phyloP scores from a whole-genome alignment of 345 rosid species.

The Clarkia xantiana region DNA sequence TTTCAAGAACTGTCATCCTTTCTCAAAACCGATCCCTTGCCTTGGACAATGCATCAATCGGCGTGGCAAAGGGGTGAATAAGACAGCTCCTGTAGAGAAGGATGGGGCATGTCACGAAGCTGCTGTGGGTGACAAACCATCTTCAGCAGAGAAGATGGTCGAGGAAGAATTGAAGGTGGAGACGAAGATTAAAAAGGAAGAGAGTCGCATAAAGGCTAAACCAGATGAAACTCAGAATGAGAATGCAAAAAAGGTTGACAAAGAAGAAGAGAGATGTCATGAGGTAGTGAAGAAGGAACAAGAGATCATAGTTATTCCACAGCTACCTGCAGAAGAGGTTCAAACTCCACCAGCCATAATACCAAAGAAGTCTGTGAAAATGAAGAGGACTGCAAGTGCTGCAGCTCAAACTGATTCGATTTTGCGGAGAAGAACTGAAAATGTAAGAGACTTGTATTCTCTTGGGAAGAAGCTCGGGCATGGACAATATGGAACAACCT shows the following conservation, averaged over 20 bases:
- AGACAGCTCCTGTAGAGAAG: conserved; percentile 4
- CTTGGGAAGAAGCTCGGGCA: conserved; percentile 70
- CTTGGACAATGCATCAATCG: no score
- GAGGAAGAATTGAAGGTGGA: neutral
- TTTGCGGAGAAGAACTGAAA: conserved; percentile 43
- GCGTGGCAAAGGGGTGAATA: no score
- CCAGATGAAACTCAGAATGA: no score
- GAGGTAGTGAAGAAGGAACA: neutral
- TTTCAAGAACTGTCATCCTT: no score
- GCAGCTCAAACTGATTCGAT: conserved; percentile 50
- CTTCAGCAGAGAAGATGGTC: conserved; percentile 1
- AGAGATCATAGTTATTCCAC: conserved; percentile 6
- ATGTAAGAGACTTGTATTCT: conserved; percentile 49
- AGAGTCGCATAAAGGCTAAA: no score
- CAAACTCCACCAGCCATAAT: conserved; percentile 2
- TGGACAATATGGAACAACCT: conserved; percentile 89
- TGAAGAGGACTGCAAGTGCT: conserved; percentile 43
- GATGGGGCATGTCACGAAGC: conserved; percentile 32
- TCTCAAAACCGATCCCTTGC: no score
- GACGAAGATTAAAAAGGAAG: neutral
- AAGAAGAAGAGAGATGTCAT: no score
- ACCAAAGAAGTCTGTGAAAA: conserved; percentile 23
- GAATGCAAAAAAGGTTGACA: no score
- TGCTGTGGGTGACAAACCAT: neutral
- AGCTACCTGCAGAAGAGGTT: conserved; percentile 6